Percentiles rank a stretch among this genome's conserved stretches.
phyloP scores from a whole-genome alignment of 2,329 filamentous ascomycete species.

The Penicillium sp. region DNA sequence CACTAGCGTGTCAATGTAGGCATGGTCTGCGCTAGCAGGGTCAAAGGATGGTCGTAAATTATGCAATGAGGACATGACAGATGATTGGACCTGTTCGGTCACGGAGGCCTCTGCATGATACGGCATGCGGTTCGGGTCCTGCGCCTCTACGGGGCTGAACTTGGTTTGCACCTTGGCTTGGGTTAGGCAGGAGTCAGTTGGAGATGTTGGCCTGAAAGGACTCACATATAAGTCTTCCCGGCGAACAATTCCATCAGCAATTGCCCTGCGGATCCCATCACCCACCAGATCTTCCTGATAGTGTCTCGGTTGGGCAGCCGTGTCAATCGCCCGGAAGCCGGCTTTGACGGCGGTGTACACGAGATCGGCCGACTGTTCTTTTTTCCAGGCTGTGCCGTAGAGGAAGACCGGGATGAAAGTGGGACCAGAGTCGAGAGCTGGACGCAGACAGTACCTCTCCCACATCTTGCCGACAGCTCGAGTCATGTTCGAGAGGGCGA shows the following conservation, averaged over 20 bases:
- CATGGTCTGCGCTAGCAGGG: slow-evolving; percentile 33
- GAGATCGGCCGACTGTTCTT: slow-evolving; percentile 62
- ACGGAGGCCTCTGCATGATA: slow-evolving; percentile 61
- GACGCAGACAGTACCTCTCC: slow-evolving; percentile 31
- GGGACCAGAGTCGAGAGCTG: slow-evolving; percentile 22
- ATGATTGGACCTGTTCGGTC: slow-evolving; percentile 63
- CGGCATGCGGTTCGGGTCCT: slow-evolving; percentile 60
- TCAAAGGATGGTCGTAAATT: slow-evolving; percentile 51
- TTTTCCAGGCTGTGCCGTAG: slow-evolving; percentile 88
- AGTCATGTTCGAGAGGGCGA: slow-evolving; percentile 13
- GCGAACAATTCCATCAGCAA: slow-evolving; percentile 57
- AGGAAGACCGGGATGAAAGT: slow-evolving; percentile 51
- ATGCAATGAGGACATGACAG: slow-evolving; percentile 63
- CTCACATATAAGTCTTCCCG: slow-evolving; percentile 63
- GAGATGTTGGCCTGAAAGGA: background rate
- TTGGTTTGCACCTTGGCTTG: slow-evolving; percentile 71
- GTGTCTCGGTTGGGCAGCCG: slow-evolving; percentile 73
- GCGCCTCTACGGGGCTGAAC: slow-evolving; percentile 65
- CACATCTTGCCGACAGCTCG: slow-evolving; percentile 28
- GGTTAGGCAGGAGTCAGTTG: background rate
- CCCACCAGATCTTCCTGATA: slow-evolving; percentile 73
- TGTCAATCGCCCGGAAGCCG: slow-evolving; percentile 74
- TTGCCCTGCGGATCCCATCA: slow-evolving; percentile 61
- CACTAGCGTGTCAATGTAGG: slow-evolving; percentile 59
- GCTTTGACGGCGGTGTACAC: slow-evolving; percentile 66